Conservation (phyloP, 176 grass and related monocot genomes). For the Echinochloa phyllopogon region DNA sequence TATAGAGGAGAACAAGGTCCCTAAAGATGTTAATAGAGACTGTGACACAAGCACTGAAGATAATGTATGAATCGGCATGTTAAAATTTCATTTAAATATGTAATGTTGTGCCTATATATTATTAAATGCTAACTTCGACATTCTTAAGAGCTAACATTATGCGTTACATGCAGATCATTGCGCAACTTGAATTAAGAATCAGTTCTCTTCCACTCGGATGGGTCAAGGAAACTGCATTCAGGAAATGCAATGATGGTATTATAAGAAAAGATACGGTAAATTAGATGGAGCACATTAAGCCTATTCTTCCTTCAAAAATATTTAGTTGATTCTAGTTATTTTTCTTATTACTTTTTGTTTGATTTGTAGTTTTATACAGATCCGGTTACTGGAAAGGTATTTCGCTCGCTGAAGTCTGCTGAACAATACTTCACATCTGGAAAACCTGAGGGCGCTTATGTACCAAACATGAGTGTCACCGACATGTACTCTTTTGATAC, state of each 20-base stretch:
- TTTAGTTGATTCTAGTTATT: background rate
- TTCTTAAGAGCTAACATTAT: background rate
- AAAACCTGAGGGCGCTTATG: background rate
- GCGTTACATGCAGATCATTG: constrained; percentile 10
- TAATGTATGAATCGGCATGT: background rate
- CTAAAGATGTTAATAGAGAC: background rate
- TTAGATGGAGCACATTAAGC: background rate
- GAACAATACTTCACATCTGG: background rate
- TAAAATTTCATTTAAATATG: background rate
- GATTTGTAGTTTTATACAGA: background rate
- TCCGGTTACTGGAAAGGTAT: background rate
- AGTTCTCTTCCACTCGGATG: background rate
- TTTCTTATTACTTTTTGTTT: background rate
- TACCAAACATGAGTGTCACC: background rate
- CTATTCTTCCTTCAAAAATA: background rate
- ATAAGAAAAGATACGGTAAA: background rate
- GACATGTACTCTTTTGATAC: background rate
- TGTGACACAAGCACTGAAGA: background rate
- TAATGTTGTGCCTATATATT: background rate
- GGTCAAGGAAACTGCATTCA: constrained; percentile 20
- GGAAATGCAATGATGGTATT: background rate
- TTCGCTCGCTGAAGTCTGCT: background rate
- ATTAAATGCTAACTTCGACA: background rate
- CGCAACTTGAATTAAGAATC: background rate
- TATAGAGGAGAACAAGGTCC: background rate